Evolutionary conservation across 2,329 filamentous ascomycete genomes (phyloP).

Genomic region (Fusarium sp.): DNA sequence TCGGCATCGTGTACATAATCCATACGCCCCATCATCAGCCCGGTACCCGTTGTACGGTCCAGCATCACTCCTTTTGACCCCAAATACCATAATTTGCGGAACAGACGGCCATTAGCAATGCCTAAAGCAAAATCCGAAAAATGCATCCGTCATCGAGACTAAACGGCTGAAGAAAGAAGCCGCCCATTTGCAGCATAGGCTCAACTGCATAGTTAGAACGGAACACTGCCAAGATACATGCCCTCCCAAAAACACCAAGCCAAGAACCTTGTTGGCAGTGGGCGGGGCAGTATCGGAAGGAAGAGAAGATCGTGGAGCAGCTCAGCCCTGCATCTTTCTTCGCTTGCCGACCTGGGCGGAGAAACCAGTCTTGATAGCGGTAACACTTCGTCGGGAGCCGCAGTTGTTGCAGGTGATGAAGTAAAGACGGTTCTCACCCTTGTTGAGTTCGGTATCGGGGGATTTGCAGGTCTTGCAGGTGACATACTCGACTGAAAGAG

Average conservation of each 20-base stretch:
- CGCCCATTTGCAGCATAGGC: background rate
- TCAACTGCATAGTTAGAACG: conserved; percentile 18
- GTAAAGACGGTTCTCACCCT: conserved; percentile 98
- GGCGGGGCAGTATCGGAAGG: conserved; percentile 10
- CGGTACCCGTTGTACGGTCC: conserved; percentile 28
- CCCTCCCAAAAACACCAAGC: conserved; percentile 19
- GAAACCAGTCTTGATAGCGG: conserved; percentile 99
- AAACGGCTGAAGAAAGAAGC: conserved; percentile 5
- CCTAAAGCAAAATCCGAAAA: conserved; percentile 36
- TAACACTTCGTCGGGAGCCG: conserved; percentile 85
- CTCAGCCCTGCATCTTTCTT: conserved; percentile 89
- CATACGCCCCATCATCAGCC: conserved; percentile 42
- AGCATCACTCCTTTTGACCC: conserved; percentile 36
- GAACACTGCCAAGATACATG: conserved; percentile 8
- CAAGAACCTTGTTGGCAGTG: conserved; percentile 7
- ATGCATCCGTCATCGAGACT: conserved; percentile 23
- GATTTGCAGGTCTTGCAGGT: conserved; percentile 99
- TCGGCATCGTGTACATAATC: conserved; percentile 45
- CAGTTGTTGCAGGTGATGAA: conserved; percentile 96
- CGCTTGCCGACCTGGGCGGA: conserved; percentile 99
- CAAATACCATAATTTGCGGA: conserved; percentile 29
- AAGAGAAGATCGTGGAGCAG: conserved; percentile 6
- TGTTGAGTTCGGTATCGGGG: conserved; percentile 94
- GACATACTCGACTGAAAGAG: conserved; percentile 83
- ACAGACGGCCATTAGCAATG: conserved; percentile 26